Conservation (phyloP, 2,329 filamentous ascomycete species). For the Dactylonectria estremocensis region DNA sequence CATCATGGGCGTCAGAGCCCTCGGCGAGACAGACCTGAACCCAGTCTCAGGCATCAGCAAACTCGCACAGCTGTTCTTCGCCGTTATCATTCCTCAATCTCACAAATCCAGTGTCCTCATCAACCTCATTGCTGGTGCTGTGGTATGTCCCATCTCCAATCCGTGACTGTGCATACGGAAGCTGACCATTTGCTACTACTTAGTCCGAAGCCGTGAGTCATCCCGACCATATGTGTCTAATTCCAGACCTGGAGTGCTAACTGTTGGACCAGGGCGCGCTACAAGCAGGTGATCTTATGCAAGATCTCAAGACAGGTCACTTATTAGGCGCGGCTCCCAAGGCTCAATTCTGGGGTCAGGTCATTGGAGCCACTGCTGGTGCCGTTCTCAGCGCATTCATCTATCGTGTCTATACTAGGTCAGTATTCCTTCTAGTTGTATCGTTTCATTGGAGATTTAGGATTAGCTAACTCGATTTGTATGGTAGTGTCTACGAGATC, state of each 20-base stretch:
- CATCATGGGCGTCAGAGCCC: conserved; percentile 79
- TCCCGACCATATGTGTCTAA: not conserved
- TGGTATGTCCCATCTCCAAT: conserved; percentile 60
- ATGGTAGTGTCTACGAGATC: conserved; percentile 82
- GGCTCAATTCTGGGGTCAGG: conserved; percentile 96
- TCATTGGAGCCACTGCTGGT: conserved; percentile 90
- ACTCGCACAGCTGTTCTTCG: conserved; percentile 95
- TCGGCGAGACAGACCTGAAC: conserved; percentile 92
- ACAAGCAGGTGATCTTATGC: conserved; percentile 96
- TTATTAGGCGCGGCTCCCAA: conserved; percentile 91
- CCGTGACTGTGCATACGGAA: not conserved
- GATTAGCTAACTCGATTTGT: conserved; percentile 22
- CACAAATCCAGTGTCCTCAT: conserved; percentile 92
- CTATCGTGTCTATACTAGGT: conserved; percentile 87
- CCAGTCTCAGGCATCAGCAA: conserved; percentile 98
- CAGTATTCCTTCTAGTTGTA: conserved; percentile 38
- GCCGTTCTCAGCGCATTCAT: conserved; percentile 89
- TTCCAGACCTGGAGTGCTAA: conserved; percentile 10
- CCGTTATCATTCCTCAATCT: conserved; percentile 85
- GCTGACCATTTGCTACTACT: not conserved
- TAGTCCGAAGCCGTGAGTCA: conserved; percentile 24
- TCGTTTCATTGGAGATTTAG: not conserved
- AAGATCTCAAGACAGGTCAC: conserved; percentile 97
- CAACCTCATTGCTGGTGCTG: conserved; percentile 93
- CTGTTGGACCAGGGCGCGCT: conserved; percentile 73